Percentiles rank a stretch among this genome's conserved stretches.
These are phyloP conservation scores for Fomitopsis betulina DNA, from an alignment of 1,284 basidiomycete species.

Conservation along the genomic window DNA sequence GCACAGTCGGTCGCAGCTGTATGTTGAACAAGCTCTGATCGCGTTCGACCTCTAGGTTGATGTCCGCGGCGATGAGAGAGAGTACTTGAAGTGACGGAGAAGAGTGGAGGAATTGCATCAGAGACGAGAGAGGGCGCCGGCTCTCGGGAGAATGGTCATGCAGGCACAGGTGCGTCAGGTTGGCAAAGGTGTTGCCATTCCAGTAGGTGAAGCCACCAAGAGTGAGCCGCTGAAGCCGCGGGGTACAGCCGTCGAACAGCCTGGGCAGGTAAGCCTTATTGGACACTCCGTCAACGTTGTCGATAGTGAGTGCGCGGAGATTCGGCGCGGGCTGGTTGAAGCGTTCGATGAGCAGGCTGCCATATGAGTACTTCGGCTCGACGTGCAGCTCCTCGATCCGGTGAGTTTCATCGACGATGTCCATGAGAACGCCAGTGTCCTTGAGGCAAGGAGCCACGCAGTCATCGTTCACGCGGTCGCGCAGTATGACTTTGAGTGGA, in stretches of 20 bases:
- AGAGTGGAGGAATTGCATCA: conserved; percentile 17
- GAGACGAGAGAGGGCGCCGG: conserved; percentile 14
- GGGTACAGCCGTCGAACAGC: conserved; percentile 13
- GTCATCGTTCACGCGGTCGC: conserved; percentile 8
- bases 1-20: conserved; percentile 3
- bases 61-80: conserved; percentile 10
- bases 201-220: conserved; percentile 20
- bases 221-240: conserved; percentile 14
- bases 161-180: conserved; percentile 21
- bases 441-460: conserved; percentile 10
- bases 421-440: conserved; percentile 9
- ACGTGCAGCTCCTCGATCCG: conserved; percentile 13
- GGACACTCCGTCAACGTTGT: background rate
- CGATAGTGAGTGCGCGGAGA: conserved; percentile 12
- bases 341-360: conserved; percentile 8
- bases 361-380: conserved; percentile 16
- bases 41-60: background rate
- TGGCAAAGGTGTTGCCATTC: conserved; percentile 16
- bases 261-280: conserved; percentile 6
- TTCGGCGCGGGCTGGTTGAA: conserved; percentile 13
- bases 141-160: conserved; percentile 11
- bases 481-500: conserved; percentile 11
- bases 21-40: background rate
- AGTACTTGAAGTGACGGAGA: conserved; percentile 18
- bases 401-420: conserved; percentile 7